Evolutionary conservation across 2,329 filamentous ascomycete genomes (phyloP), one percentile per base, ranked within the genome.

Genomic region (Cladosporium sp.): DNA sequence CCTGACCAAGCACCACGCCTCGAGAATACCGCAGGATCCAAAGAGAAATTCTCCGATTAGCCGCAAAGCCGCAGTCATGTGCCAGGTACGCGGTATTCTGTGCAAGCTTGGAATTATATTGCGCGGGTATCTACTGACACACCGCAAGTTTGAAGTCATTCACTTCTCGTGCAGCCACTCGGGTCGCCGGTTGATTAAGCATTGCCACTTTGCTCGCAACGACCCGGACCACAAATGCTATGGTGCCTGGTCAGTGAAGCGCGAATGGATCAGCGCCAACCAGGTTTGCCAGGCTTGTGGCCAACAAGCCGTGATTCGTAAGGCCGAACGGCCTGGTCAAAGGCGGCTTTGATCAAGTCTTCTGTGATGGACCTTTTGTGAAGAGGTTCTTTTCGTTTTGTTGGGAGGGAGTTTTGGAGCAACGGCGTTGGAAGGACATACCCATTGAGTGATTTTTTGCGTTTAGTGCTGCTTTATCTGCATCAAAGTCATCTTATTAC

Each of bases 201-300:
- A 90, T 72, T 92, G 89, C 72, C 89, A 92, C 73, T 86, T 85
- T 64, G 87, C 88, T 5, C 85, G 89, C 60, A 90, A 89, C 69
- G 85, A 90, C 65, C 84, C 84, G 0, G 79, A 82, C 61, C 88
- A 92, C 70, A 79, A 84, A 65, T 92, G 89, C 72, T 83, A 83
- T 63, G 80, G 85, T 11, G 83, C 89, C 58, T 87, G 88, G 75
- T 83, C 83, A 39, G 78, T 89, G 60, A 76, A 72, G 62, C 81
- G 84, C 22, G 76, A 84, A 62, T 83, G 83, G 68, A 84, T 82
- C 78, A 77, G 79, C 30, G 84, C 86, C 67, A 73, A 71, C 4
- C 76, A 81, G 12, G 73, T 78, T 15, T 88, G 86, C 68, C 82
- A 56, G 64, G 71, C 63, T 28, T 73, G 71, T 60, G 60, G 61